Conservation (phyloP, 2,329 filamentous ascomycete species). For the Penicillium sp. region DNA sequence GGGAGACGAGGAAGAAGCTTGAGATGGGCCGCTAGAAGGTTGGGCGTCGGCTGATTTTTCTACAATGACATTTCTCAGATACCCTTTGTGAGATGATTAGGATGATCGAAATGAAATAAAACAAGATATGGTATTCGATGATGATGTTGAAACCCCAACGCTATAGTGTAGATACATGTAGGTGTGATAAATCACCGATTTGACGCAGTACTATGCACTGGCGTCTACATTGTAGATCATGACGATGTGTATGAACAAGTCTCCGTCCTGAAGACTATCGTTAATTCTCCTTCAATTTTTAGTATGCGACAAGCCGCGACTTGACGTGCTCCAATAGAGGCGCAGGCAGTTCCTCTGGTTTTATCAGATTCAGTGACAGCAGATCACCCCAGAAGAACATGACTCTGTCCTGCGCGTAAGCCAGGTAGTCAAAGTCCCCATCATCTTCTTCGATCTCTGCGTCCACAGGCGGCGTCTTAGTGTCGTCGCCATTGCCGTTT, state of each 20-base stretch:
- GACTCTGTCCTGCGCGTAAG: constrained; percentile 84
- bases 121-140: constrained; percentile 9
- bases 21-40: constrained; percentile 27
- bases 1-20: constrained; percentile 42
- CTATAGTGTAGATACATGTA: constrained; percentile 8
- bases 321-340: constrained; percentile 65
- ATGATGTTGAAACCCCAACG: constrained; percentile 10
- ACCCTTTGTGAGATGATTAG: constrained; percentile 13
- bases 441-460: constrained; percentile 63
- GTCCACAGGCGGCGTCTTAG: constrained; percentile 35
- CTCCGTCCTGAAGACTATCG: not conserved
- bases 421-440: constrained; percentile 89
- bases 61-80: constrained; percentile 14
- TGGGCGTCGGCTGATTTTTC: not conserved
- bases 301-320: constrained; percentile 60
- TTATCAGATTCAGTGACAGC: constrained; percentile 70
- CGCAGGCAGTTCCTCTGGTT: constrained; percentile 70
- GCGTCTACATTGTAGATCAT: constrained; percentile 16
- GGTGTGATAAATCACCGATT: constrained; percentile 8
- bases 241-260: constrained; percentile 3
- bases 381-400: constrained; percentile 95
- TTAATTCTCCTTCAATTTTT: constrained; percentile 12
- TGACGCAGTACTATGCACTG: constrained; percentile 16
- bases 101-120: constrained; percentile 3
- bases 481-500: constrained; percentile 17